Conservation (phyloP, 768 basidiomycete species). For the Kwoniella sp. region DNA sequence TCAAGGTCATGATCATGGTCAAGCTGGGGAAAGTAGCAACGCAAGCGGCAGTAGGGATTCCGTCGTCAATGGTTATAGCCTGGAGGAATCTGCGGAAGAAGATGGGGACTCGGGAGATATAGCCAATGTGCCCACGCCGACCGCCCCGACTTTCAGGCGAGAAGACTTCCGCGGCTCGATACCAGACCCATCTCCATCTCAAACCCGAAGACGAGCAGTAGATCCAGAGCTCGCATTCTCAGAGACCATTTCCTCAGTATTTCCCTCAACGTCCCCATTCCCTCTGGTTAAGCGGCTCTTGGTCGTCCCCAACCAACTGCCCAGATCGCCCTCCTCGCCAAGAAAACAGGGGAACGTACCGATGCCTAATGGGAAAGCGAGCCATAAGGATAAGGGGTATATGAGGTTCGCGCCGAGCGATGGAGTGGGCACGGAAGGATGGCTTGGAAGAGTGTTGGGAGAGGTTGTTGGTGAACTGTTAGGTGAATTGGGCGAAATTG, state of each 20-base stretch:
- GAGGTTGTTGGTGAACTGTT: slow-evolving; percentile 86
- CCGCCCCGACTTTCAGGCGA: slow-evolving; percentile 22
- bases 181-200: slow-evolving; percentile 55
- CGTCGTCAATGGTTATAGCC: slow-evolving; percentile 52
- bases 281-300: slow-evolving; percentile 66
- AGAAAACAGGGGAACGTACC: slow-evolving; percentile 20
- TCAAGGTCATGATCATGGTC: background rate
- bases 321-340: slow-evolving; percentile 56
- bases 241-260: slow-evolving; percentile 66
- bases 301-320: slow-evolving; percentile 33
- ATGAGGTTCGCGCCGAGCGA: slow-evolving; percentile 63
- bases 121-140: slow-evolving; percentile 29
- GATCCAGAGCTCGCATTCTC: slow-evolving; percentile 68
- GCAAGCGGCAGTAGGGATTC: background rate
- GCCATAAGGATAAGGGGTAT: slow-evolving; percentile 63
- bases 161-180: slow-evolving; percentile 1
- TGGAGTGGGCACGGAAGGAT: slow-evolving; percentile 70
- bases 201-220: slow-evolving; percentile 42
- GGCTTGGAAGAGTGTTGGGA: slow-evolving; percentile 83
- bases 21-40: background rate
- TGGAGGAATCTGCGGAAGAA: slow-evolving; percentile 27
- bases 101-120: slow-evolving; percentile 30
- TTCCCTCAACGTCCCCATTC: slow-evolving; percentile 68
- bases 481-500: slow-evolving; percentile 80
- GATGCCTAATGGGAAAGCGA: slow-evolving; percentile 13